Conservation (phyloP, 768 basidiomycete species). For the Lactarius indigo region DNA sequence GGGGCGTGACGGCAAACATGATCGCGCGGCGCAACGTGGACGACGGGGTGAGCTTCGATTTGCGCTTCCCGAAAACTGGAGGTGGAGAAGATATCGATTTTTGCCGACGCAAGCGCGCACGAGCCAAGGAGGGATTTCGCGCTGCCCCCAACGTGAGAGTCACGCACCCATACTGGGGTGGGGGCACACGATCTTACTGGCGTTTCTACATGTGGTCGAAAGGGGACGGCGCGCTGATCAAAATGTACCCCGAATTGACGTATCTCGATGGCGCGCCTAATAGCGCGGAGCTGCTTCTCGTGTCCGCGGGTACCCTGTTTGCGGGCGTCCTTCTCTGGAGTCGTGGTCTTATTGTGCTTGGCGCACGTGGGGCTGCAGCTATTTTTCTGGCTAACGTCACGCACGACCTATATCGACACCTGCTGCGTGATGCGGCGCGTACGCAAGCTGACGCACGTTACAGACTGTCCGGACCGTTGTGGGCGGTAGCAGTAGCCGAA, state of each 20-base stretch:
- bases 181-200: conserved; percentile 44
- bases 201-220: conserved; percentile 58
- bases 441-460: conserved; percentile 33
- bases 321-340: conserved; percentile 26
- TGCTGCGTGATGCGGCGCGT: conserved; percentile 41
- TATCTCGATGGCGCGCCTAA: conserved; percentile 48
- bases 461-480: conserved; percentile 34
- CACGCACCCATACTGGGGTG: conserved; percentile 57
- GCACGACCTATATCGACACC: conserved; percentile 49
- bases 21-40: conserved; percentile 44
- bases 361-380: conserved; percentile 27
- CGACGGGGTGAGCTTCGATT: conserved; percentile 46
- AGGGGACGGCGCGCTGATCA: conserved; percentile 52
- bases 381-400: conserved; percentile 40
- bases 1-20: conserved; percentile 63
- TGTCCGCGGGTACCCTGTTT: conserved; percentile 25
- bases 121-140: conserved; percentile 41
- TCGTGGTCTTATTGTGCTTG: conserved; percentile 20
- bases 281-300: conserved; percentile 44
- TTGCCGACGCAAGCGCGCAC: conserved; percentile 45
- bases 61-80: conserved; percentile 56
- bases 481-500: conserved; percentile 45
- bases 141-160: conserved; percentile 48
- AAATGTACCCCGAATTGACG: conserved; percentile 43
- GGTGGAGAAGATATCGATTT: conserved; percentile 65